Evolutionary conservation across 1,284 basidiomycete species (phyloP), one percentile per base, ranked within the genome.

Genomic region (Papiliotrema terrestris): DNA sequence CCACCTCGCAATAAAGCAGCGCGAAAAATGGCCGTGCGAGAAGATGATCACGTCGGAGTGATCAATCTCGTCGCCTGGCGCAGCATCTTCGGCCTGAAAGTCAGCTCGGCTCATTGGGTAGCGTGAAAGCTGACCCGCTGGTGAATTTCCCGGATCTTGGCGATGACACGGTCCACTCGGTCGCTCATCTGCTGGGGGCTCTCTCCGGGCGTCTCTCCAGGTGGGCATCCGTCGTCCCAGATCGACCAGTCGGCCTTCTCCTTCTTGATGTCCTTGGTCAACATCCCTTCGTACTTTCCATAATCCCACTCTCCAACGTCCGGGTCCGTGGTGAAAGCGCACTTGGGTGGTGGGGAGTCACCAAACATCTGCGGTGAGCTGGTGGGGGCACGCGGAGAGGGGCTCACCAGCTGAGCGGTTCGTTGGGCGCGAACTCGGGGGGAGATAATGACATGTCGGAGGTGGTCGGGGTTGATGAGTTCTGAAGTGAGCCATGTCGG

Each of bases 171-270:
- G 69, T 96, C 93, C 13, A 91, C 87, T 25, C 92, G 84, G 47
- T 76, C 76, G 52, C 83, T 77, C 87, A 96, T 91, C 50, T 92
- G 83, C 65, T 85, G 80, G 1, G 84, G 84, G 45, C 84, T 86
- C 77, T 96, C 92, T 26, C 92, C 92, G 17, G 85, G 87, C 37
- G 73, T 71, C 37, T 75, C 73, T 17, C 72, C 71, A n/a, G 75
- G 69, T 13, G 90, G 90, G 66, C 91, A 94, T 84, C 89, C 91
- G 67, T 92, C 87, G 41, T 74, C 80, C 88, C 89, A 95, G 66
- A 94, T 91, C 26, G 73, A 71, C 90, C 90, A 95, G 29, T 73
- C 79, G 0, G 87, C 83, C 56, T 84, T 82, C 44, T 76, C 80
- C 52, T 81, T 80, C 58, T 85, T 79, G 65, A 95, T 95, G 66